Evolutionary conservation across 2,329 filamentous ascomycete genomes (phyloP).

Genomic region (Fusarium buharicum): DNA sequence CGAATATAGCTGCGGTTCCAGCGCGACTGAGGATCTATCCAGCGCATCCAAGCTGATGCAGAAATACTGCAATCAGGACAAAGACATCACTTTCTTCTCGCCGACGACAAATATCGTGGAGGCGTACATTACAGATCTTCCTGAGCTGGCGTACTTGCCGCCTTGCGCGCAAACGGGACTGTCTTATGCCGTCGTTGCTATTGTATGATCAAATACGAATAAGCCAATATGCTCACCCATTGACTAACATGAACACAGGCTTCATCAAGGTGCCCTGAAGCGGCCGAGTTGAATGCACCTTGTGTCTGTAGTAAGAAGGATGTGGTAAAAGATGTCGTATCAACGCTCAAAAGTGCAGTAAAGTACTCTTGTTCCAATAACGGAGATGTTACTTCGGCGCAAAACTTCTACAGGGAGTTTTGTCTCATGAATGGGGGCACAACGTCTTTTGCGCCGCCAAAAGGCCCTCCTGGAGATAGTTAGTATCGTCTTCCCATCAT

Average conservation of each 20-base stretch:
- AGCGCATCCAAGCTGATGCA: slow-evolving; percentile 59
- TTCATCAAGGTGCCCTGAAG: slow-evolving; percentile 50
- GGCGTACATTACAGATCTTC: slow-evolving; percentile 62
- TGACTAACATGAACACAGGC: slow-evolving; percentile 27
- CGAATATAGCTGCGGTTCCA: slow-evolving; percentile 56
- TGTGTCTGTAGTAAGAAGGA: slow-evolving; percentile 64
- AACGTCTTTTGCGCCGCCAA: slow-evolving; percentile 58
- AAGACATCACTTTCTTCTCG: slow-evolving; percentile 53
- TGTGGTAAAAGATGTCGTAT: slow-evolving; percentile 57
- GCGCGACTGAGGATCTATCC: slow-evolving; percentile 59
- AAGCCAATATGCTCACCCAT: too few species aligned
- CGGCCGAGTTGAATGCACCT: slow-evolving; percentile 57
- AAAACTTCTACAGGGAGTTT: slow-evolving; percentile 62
- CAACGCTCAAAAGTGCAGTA: slow-evolving; percentile 56
- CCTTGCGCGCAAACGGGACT: slow-evolving; percentile 51
- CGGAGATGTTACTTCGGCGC: slow-evolving; percentile 59
- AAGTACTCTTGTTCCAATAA: slow-evolving; percentile 59
- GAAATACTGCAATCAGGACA: slow-evolving; percentile 61
- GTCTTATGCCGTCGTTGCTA: slow-evolving; percentile 47
- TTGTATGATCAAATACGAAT: slow-evolving; percentile 31
- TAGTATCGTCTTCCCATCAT: slow-evolving; percentile 34
- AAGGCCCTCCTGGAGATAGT: slow-evolving; percentile 63
- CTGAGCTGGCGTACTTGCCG: slow-evolving; percentile 53
- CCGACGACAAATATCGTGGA: slow-evolving; percentile 56
- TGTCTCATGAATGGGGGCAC: slow-evolving; percentile 62